Evolutionary conservation across 176 grass and related monocot genomes (phyloP), one percentile per base, ranked within the genome.

Genomic region (Cenchrus fungigraminus): DNA sequence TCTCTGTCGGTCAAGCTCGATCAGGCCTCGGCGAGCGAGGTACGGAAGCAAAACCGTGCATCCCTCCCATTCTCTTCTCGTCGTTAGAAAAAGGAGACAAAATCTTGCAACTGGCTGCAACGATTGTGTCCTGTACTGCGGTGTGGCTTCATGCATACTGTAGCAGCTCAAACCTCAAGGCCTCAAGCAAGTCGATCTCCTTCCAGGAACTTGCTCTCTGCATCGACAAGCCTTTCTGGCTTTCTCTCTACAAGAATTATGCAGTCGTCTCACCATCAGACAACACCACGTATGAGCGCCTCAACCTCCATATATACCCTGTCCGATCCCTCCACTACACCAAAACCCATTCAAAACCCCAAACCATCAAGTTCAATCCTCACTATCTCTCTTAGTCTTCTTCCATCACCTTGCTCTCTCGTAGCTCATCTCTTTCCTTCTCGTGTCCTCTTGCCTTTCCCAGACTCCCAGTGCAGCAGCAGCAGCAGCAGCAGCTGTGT

Each of bases 301-400:
- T 20, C 20, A 13, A 84, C 82, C 34, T 68, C 62, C 73, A 68
- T 85, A 77, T 45, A 67, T 55, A 56, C 73, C 22, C 50, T 55
- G 9, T 58, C 37, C 1, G 31, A 31, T 20, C 72, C 34, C 0
- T 11, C 5, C 4, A 28, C 60, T 29, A 63, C 60, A 50, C 53
- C 42, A 57, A 57, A 71, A 82, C 17, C 51, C 77, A 79, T 13
- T 3, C 15, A 20, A 79, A 79, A 79, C 34, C 64, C 65, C 20
- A 28, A 6, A 31, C 2, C 16, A 56, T 43, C 15, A 14, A 71
- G 66, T 25, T 53, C 78, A 14, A 16, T 9, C 71, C 0, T 49
- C 49, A 54, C 71, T 14, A 16, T 6, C 28, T 32, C 9, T 44
- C 42, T 29, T n/a, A 44, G 40, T 15, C 37, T 14, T 51, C 20